Evolutionary conservation across 257 asterid genomes (phyloP).

Genomic region (Nicotiana noctiflora): DNA sequence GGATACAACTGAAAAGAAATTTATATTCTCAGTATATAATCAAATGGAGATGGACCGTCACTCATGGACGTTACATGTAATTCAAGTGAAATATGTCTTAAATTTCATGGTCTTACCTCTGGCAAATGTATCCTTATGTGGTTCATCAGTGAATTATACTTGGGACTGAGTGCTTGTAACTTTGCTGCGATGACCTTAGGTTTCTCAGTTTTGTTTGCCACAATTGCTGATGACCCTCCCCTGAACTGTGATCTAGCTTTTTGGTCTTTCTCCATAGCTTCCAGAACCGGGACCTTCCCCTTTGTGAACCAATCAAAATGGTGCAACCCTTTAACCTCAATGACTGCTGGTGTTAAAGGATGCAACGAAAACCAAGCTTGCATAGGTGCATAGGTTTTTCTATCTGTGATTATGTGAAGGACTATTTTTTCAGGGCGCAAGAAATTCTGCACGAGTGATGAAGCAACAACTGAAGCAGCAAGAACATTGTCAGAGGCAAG

Average conservation of each 20-base stretch:
- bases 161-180: slow-evolving; percentile 92
- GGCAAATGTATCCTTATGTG: slow-evolving; percentile 92
- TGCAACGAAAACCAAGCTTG: slow-evolving; percentile 96
- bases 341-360: slow-evolving; percentile 62
- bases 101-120: slow-evolving; percentile 46
- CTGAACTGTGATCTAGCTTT: slow-evolving; percentile 66
- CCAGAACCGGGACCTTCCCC: slow-evolving; percentile 89
- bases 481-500: slow-evolving; percentile 92
- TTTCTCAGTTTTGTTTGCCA: slow-evolving; percentile 71
- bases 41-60: neutral
- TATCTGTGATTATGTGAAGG: slow-evolving; percentile 77
- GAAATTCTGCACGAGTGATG: slow-evolving; percentile 69
- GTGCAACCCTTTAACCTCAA: slow-evolving; percentile 84
- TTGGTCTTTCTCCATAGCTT: slow-evolving; percentile 98
- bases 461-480: slow-evolving; percentile 88
- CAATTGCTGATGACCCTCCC: slow-evolving; percentile 91
- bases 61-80: neutral
- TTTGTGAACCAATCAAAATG: slow-evolving; percentile 93
- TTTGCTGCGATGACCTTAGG: slow-evolving; percentile 83
- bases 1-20: slow-evolving; percentile 72
- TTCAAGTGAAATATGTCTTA: neutral
- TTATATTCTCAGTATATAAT: neutral
- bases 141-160: slow-evolving; percentile 84
- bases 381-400: slow-evolving; percentile 85
- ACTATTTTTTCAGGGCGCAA: slow-evolving; percentile 61